Evolutionary conservation across 2,329 filamentous ascomycete species (phyloP).

Genomic region (Ophiostoma piceae): DNA sequence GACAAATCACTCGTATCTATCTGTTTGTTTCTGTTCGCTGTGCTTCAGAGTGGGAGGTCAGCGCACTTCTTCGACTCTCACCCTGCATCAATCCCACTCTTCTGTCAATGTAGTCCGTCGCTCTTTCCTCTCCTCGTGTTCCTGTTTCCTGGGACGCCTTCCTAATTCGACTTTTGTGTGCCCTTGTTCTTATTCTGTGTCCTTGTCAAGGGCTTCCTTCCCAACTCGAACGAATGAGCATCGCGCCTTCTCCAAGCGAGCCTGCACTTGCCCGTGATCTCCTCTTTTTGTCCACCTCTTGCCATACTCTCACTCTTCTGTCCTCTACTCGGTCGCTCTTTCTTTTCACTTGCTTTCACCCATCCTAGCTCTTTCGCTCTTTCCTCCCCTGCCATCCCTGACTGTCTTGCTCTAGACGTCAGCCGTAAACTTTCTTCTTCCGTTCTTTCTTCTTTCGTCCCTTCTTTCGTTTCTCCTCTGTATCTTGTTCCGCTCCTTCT

Average conservation of each 20-base stretch:
- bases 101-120: background rate
- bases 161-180: background rate
- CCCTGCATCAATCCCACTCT: background rate
- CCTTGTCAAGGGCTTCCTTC: background rate
- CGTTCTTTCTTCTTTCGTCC: background rate
- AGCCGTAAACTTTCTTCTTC: background rate
- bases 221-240: conserved; percentile 10
- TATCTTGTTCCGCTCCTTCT: background rate
- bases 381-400: background rate
- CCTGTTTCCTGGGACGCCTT: background rate
- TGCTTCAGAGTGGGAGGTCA: background rate
- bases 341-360: background rate
- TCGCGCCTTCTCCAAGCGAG: conserved; percentile 6
- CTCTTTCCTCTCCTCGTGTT: conserved; percentile 6
- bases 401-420: background rate
- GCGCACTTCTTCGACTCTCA: background rate
- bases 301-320: background rate
- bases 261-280: background rate
- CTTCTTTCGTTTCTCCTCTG: background rate
- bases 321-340: background rate
- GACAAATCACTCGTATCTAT: background rate
- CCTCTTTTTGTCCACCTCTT: background rate
- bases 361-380: background rate
- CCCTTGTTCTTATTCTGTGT: background rate
- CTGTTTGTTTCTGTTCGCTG: background rate